A percentile compares a stretch with the other conserved stretches of the same genome.
phyloP scores from a whole-genome alignment of 768 basidiomycete genomes.

The Tylopilus sp. region DNA sequence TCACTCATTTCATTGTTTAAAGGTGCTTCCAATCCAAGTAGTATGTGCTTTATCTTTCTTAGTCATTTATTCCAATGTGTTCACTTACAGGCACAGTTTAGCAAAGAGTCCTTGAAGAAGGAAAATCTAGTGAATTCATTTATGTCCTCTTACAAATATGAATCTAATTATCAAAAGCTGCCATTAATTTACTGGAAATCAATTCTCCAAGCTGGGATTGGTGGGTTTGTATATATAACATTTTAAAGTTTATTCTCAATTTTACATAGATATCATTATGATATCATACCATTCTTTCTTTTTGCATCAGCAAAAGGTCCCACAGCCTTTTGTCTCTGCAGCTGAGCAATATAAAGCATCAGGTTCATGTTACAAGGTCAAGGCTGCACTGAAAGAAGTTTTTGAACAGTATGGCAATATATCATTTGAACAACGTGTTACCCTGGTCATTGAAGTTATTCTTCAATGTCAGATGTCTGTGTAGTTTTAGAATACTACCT shows the following conservation, averaged over 20 bases:
- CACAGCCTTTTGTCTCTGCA: neutral
- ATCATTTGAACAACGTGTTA: neutral
- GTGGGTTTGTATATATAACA: too few species aligned
- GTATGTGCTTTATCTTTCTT: too few species aligned
- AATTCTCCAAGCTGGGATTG: neutral
- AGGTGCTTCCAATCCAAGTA: too few species aligned
- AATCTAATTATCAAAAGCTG: too few species aligned
- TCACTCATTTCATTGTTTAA: too few species aligned
- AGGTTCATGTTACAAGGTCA: neutral
- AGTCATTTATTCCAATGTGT: too few species aligned
- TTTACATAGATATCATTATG: neutral
- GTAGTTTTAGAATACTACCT: too few species aligned
- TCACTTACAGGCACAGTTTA: too few species aligned
- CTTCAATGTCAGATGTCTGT: neutral
- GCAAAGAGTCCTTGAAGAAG: too few species aligned
- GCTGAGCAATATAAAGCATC: neutral
- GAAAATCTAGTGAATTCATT: too few species aligned
- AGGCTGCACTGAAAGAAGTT: neutral
- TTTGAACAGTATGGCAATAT: neutral
- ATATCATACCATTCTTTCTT: neutral
- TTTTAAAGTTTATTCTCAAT: neutral
- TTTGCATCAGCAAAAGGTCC: neutral
- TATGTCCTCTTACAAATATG: too few species aligned
- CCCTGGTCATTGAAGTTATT: neutral
- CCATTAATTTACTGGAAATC: too few species aligned